Base-by-base conservation (phyloP, 2,329 filamentous ascomycete species). In the Colletotrichum neosansevieriae region DNA sequence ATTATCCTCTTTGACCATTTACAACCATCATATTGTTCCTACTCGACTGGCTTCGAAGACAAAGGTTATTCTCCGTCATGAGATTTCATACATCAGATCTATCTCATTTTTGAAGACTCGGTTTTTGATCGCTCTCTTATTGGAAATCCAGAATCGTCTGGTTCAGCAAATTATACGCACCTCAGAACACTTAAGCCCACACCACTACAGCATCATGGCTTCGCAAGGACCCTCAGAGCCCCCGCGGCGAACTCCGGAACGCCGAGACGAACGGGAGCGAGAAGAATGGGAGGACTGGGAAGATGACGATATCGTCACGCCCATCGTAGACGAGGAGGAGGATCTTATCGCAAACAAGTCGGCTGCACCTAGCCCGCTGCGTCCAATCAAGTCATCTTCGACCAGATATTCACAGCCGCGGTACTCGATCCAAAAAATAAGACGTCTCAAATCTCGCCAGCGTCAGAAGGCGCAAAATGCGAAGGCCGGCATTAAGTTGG, bases 401-500 rank as follows among this genome's bases (percentile, higher is more conserved):
- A 57, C 57, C 17, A 70, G 70, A 49, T 53, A 56, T 47, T 71
- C 70, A 1, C 64, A 62, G n/a, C 49, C 68, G 11, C 49, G 81
- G 58, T 72, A 78, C 29, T 83, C 84, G 1, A 74, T 77, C 2
- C 78, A 80, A 32, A 84, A 78, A 62, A 74, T 84, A 34, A 78
- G 76, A 50, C 80, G 86, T 9, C 75, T 86, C 21, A 90, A 85
- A 74, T 92, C 89, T 3, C 85, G 85, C 62, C 84, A 85, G 34
- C 83, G 89, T 59, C 89, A 91, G 73, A 88, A 87, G 73, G 83
- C 84, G 21, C 83, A 89, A 74, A 88, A 90, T 76, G 83, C 84
- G 63, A 84, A 85, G 78, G 87, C 86, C 9, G 89, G 89, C 12
- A 92, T 92, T 74, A 90, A 83, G 71, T 77, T 94, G 19, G 88